These are phyloP conservation scores for Typha latifolia DNA, from an alignment of 176 grass and related monocot genomes.

Conservation along the genomic window DNA sequence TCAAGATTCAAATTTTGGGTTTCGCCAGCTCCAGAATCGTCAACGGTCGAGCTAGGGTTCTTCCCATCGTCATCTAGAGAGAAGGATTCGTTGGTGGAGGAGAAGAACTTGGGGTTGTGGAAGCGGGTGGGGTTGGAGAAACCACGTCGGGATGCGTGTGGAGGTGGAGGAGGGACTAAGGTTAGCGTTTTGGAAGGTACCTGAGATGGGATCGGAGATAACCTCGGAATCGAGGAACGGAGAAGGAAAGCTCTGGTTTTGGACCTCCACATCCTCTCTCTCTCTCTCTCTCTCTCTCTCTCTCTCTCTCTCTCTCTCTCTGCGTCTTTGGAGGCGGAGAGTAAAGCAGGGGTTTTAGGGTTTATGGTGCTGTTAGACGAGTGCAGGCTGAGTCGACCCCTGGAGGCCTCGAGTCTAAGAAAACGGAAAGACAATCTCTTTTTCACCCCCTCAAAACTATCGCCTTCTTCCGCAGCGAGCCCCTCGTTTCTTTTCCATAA, in stretches of 20 bases:
- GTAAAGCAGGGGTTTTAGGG: too few species aligned
- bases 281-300: too few species aligned
- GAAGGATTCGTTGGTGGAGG: constrained; percentile 40
- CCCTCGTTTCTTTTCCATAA: too few species aligned
- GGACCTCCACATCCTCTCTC: constrained; percentile 45
- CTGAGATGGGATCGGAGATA: constrained; percentile 5
- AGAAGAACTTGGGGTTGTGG: constrained; percentile 38
- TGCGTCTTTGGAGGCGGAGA: too few species aligned
- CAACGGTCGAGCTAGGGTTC: background rate
- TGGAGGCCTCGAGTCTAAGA: too few species aligned
- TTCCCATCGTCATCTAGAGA: constrained; percentile 16
- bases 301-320: too few species aligned
- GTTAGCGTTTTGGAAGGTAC: constrained; percentile 8
- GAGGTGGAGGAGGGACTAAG: constrained; percentile 12
- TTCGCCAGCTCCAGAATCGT: background rate
- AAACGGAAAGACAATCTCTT: too few species aligned
- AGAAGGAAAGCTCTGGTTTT: constrained; percentile 57
- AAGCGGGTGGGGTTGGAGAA: constrained; percentile 11
- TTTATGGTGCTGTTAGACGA: too few species aligned
- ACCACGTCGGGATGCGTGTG: background rate
- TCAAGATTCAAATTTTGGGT: too few species aligned
- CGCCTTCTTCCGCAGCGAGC: too few species aligned
- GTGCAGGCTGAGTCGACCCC: too few species aligned
- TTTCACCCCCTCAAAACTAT: too few species aligned
- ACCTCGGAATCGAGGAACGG: constrained; percentile 26